Evolutionary conservation across 2,329 filamentous ascomycete species (phyloP), one percentile per base, ranked within the genome.

Genomic region (Epichloe sylvatica): DNA sequence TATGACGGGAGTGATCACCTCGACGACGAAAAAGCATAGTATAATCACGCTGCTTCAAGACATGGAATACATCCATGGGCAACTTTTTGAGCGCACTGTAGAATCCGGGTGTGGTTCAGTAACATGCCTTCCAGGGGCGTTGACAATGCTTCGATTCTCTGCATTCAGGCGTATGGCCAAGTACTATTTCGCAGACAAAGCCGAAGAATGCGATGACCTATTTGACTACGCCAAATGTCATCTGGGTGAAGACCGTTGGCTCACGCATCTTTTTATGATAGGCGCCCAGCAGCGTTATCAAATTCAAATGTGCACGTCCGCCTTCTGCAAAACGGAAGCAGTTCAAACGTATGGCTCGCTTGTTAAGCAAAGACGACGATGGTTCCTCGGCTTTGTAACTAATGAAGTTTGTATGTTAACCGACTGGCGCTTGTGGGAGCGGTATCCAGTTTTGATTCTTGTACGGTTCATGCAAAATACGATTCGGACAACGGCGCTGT

Each of bases 351-450:
- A 90, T 66, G 70, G 71, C 51, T 89, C 85, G 58, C 77, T 98
- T 44, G 75, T 96, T 64, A 96, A 97, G 73, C 92, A 98, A 70
- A 83, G 92, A 52, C 83, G 91, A 49, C 79, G 92, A 62, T 98
- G 92, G 92, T 97, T 97, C 65, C 74, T 97, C 41, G 91, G 91
- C 33, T 96, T 95, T 67, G 90, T 97, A 69, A 96, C 91, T 15
- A 98, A 98, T 65, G 91, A 97, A 65, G 91, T 89, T 7, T 96
- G 90, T 70, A 96, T 97, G 92, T 73, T 98, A 69, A 97, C 92
- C 2, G 91, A 97, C 67, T 81, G 86, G 66, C 81, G 92, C 52
- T 74, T 97, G 30, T 97, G 91, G 91, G 85, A 78, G 64, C 79
- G 87, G 47, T 97, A 97, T 65, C 89, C 92, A 0, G 75, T 95